Percentiles rank a stretch among this genome's conserved stretches.
phyloP scores from a whole-genome alignment of 1,284 basidiomycete species.

The Malassezia caprae region DNA sequence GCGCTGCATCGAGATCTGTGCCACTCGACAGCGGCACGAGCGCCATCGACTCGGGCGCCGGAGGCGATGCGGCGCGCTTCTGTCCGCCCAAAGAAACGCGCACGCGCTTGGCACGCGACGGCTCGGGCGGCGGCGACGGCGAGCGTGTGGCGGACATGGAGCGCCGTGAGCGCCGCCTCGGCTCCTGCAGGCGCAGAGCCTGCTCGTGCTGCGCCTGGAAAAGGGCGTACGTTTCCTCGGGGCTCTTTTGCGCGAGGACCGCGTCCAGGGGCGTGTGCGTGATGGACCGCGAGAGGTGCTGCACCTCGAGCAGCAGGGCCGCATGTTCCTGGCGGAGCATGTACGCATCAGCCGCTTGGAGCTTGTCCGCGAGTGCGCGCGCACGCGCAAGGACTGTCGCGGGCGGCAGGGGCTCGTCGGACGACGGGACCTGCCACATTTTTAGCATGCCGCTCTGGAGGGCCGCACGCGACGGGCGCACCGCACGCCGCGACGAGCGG shows the following conservation, averaged over 20 bases:
- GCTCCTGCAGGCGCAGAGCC: not conserved
- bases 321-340: slow-evolving; percentile 31
- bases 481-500: slow-evolving; percentile 5
- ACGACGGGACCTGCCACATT: slow-evolving; percentile 9
- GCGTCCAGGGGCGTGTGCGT: slow-evolving; percentile 38
- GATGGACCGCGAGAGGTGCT: slow-evolving; percentile 38
- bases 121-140: not conserved
- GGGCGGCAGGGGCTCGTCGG: not conserved
- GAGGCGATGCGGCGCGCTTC: not conserved
- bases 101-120: not conserved
- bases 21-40: slow-evolving; percentile 7
- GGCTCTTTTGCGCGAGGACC: slow-evolving; percentile 22
- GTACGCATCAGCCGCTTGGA: slow-evolving; percentile 2
- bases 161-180: not conserved
- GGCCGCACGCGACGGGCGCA: slow-evolving; percentile 1
- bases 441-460: slow-evolving; percentile 11
- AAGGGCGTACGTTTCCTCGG: slow-evolving; percentile 28
- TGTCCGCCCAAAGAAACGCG: not conserved
- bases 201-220: slow-evolving; percentile 20
- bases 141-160: not conserved
- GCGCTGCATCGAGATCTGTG: not conserved
- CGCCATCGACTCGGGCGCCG: not conserved
- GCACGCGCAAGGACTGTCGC: not conserved
- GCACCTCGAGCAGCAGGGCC: slow-evolving; percentile 35
- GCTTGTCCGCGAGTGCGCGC: not conserved